Evolutionary conservation across 495 filamentous ascomycete species (phyloP), one percentile per base, ranked within the genome.

Genomic region (Lophiotrema nucula): DNA sequence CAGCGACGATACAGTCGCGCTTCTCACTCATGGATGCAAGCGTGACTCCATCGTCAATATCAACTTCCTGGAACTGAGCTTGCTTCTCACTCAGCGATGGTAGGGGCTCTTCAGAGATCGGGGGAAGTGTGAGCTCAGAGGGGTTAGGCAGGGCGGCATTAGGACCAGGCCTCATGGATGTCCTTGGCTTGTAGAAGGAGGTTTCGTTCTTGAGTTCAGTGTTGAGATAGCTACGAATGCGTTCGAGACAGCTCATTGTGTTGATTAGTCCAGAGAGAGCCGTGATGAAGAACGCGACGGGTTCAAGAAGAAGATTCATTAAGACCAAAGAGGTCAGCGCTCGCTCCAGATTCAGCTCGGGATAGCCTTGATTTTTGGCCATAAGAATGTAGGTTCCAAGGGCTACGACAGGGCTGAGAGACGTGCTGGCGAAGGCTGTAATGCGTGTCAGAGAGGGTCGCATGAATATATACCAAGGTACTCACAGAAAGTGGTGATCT

Each of bases 231-330:
- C 38, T 35, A 5, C 27, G 47, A 50, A 50, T 50, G 4, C 47
- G 26, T 5, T 50, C 27, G n/a, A 50, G 18, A 18, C 47, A 50
- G 28, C 47, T 50, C 47, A 50, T 50, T 8, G 47, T 50, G 26
- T 35, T 48, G 43, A 56, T 48, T 11, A 56, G 43, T 10, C 53
- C 53, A 27, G 53, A 56, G 10, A 56, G 44, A 27, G 53, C 43
- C 6, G 53, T 56, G 31, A 56, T 56, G 44, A 56, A 56, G 43
- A 56, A 56, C 16, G 53, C 53, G n/a, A 47, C 43, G 1, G 53
- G 53, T 19, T 56, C 53, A 18, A 56, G 27, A n/a, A 56, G 53
- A 15, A 56, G 39, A 4, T 39, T 47, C 42, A 56, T 47, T 13
- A 56, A 23, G 5, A 56, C 53, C 28, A 56, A 19, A 18, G 53